Base-by-base conservation (phyloP, 1,284 basidiomycete genomes). In the Cryptococcus deneoformans region DNA sequence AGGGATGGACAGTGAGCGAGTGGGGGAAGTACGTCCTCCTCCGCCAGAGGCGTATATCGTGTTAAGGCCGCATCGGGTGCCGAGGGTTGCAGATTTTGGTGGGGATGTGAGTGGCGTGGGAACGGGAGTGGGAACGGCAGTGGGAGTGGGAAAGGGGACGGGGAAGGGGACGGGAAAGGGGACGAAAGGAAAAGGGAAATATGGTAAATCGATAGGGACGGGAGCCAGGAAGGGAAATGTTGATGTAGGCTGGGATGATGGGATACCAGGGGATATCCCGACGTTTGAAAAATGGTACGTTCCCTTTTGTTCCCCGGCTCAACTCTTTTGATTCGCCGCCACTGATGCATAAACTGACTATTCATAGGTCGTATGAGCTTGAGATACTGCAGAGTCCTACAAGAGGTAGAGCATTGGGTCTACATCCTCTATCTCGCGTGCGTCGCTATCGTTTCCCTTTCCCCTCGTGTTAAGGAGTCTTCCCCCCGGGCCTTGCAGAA, bases 31-130 rank as follows among this genome's bases (percentile, higher is more conserved):
- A 29, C n/a, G 20, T 6, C 51, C 51, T 8, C 51, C 51, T 11
- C 58, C 58, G 24, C 39, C 54, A 6, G 58, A 60, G 20, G 58
- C 58, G 10, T 60, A 60, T 43, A 40, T 53, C 16, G 34, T 60
- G 7, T 29, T 60, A 12, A 37, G 58, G 46, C 54, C 45, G n/a
- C 58, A 60, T 39, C 44, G 58, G 35, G 35, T 45, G n/a, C 58
- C 52, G 20, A 52, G 46, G 10, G 38, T 20, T 16, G 42, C 37
- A 29, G 20, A 20, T 20, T 20, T 20, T 20, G 20, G 20, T 20
- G 20, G 20, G 20, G 20, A 20, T 20, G 20, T 20, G 20, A 20
- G 20, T 20, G 20, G 20, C 20, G 20, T 20, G 20, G 20, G 20
- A 20, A 20, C 20, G 20, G 20, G 29, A 29, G 20, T n/a, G n/a